Evolutionary conservation across 306 rosid genomes (phyloP).

Genomic region (Mimosa pudica): DNA sequence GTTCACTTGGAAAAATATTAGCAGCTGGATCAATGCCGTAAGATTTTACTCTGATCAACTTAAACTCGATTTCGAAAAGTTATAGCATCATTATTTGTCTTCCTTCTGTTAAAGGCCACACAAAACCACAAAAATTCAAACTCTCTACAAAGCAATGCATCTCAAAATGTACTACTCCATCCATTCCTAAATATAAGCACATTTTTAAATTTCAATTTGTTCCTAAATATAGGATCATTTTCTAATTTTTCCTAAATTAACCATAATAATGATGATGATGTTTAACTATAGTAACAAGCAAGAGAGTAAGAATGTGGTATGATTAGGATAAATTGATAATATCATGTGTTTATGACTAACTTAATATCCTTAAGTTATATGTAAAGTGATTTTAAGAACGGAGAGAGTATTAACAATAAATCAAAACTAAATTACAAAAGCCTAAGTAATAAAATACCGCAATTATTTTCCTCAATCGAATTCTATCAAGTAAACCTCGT

Average conservation of each 20-base stretch:
- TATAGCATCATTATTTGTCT: neutral
- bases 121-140: neutral
- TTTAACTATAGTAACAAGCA: no score
- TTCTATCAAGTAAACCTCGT: neutral
- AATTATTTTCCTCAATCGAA: conserved; percentile 21
- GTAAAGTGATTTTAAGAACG: no score
- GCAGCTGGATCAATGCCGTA: neutral
- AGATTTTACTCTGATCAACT: neutral
- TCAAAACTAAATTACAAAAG: neutral
- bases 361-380: no score
- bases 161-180: neutral
- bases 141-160: neutral
- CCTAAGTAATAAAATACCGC: neutral
- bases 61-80: neutral
- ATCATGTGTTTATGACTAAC: no score
- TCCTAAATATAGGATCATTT: no score
- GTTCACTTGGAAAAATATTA: neutral
- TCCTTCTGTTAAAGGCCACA: neutral
- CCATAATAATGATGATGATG: no score
- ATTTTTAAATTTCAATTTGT: no score
- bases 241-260: no score
- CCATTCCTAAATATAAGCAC: no score
- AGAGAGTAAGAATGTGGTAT: no score
- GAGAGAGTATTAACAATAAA: no score
- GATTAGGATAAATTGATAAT: no score